Evolutionary conservation across 306 rosid species (phyloP), one percentile per base, ranked within the genome.

Genomic region (Malus orientalis): DNA sequence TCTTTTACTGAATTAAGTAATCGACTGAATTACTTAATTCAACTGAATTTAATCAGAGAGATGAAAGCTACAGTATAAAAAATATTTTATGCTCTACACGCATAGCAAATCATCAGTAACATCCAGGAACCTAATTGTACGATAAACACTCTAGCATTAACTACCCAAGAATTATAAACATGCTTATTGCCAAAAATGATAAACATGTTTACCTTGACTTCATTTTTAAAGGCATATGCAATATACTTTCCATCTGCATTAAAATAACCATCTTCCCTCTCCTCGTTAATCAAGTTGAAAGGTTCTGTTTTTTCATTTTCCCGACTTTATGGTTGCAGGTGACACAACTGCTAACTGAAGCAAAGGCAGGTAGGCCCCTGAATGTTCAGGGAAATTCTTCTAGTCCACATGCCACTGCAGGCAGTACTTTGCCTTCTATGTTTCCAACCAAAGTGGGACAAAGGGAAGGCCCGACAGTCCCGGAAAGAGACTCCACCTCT

Each of bases 191-290:
- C 47, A 22, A 58, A 22, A 58, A n/a, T 58, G 29, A 23, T 22
- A 58, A 23, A 58, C 13, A 22, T 58, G 63, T 60, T 60, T 20
- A 60, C 36, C 66, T 60, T 80, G 73, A 85, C 81, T 69, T 87
- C 96, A 20, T 90, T 83, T 12, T 92, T 89, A 23, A 60, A 85
- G 27, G 88, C 85, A 74, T 87, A 94, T 82, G 92, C 96, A 70
- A 94, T 89, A 70, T 83, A 94, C 78, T 92, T 94, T 38, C 97
- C 97, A 1, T 83, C 87, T 15, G 85, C 88, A 55, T 94, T 96
- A 74, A 94, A 94, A 75, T 90, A 92, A 73, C 98, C 98, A 86
- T 94, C 97, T 77, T 94, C 98, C 81, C 93, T 89, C 87, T 94
- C 97, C 82, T 85, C 83, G 64, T 83, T 73, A 33, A 33, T 73